Evolutionary conservation across 2,329 filamentous ascomycete genomes (phyloP).

Genomic region (Colletotrichum higginsianum): DNA sequence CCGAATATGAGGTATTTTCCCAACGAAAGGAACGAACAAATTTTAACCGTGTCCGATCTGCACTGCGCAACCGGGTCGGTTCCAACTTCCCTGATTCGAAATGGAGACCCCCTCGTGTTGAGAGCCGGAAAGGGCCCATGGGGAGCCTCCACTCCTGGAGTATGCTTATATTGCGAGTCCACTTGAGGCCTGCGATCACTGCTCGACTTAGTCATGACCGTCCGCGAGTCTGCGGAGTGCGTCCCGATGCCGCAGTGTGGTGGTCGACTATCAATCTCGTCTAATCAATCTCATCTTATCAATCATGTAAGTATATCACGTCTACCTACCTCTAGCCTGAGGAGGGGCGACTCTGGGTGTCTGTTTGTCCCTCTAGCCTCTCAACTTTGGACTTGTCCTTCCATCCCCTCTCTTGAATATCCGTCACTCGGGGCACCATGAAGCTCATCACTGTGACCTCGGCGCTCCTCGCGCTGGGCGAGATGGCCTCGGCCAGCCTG

Average conservation of each 20-base stretch:
- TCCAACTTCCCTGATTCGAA: not conserved
- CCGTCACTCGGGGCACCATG: conserved; percentile 19
- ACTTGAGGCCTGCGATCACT: not conserved
- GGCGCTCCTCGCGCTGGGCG: conserved; percentile 32
- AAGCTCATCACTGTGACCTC: conserved; percentile 32
- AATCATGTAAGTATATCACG: conserved; percentile 8
- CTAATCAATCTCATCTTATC: conserved; percentile 30
- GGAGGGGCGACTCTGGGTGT: not conserved
- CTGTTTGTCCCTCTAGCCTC: not conserved
- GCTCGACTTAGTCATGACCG: not conserved
- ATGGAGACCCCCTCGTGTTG: not conserved
- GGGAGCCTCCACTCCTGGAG: not conserved
- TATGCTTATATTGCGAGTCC: conserved; percentile 24
- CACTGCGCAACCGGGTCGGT: not conserved
- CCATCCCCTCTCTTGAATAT: not conserved
- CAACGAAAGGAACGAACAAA: not conserved
- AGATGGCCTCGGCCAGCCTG: conserved; percentile 22
- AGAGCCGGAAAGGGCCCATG: too few species aligned
- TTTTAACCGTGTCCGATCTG: not conserved
- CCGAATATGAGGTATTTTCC: conserved; percentile 29
- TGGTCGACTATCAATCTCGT: conserved; percentile 4
- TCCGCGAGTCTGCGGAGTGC: conserved; percentile 1
- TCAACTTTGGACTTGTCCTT: not conserved
- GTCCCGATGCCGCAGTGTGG: not conserved
- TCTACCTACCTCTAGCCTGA: not conserved